These are phyloP conservation scores for Nicotiana benthamiana DNA, from an alignment of 257 asterid genomes.

Conservation along the genomic window DNA sequence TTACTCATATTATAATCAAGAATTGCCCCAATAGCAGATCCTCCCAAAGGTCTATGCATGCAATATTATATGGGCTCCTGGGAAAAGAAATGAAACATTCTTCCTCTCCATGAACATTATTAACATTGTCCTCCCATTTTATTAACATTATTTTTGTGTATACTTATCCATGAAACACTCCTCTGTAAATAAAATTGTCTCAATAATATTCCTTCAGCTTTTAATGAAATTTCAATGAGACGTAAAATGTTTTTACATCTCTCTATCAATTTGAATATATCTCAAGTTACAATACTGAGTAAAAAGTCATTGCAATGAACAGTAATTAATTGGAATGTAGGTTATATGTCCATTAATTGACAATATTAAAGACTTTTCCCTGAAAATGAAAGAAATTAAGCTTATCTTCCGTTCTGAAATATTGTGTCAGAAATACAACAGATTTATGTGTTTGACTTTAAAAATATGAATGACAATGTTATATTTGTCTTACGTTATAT, in stretches of 20 bases:
- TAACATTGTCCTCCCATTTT: background rate
- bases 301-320: background rate
- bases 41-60: background rate
- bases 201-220: background rate
- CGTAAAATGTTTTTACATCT: background rate
- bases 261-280: background rate
- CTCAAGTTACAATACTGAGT: background rate
- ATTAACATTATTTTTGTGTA: background rate
- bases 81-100: background rate
- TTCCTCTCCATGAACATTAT: background rate
- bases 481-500: too few species aligned
- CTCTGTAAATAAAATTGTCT: background rate
- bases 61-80: background rate
- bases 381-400: background rate
- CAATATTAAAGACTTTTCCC: background rate
- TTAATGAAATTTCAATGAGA: background rate
- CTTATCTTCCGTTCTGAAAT: background rate
- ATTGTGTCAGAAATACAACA: background rate
- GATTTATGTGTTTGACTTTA: background rate
- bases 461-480: too few species aligned
- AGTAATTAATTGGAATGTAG: background rate
- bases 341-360: background rate
- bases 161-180: background rate
- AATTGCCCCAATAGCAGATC: background rate
- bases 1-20: background rate